Evolutionary conservation across 345 rosid genomes (phyloP), one percentile per base, ranked within the genome.

Genomic region (Melaleuca alternifolia): DNA sequence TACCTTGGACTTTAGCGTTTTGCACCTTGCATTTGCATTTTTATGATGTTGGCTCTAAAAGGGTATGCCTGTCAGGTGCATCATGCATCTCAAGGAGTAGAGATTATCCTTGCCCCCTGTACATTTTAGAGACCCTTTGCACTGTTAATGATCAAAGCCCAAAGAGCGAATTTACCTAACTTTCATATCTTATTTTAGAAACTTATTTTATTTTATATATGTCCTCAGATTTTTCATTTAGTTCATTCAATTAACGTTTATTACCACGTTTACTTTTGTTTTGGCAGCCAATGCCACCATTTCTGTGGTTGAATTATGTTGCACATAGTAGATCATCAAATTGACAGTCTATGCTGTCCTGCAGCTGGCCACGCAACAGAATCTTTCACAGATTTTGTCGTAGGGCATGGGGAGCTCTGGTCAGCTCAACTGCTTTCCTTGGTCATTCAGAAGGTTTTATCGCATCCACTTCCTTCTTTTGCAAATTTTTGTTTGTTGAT

Each of bases 311-410:
- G 61, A 33, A 46, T 46, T 26, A 6, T 41, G 53, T 54, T 84
- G 85, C 85, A 33, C 57, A 52, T 57, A 11, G 50, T 84, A 50
- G 86, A 24, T 85, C 26, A 44, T 85, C n/a, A 54, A 37, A 75
- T 54, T 50, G 83, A 85, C 14, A 30, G 51, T 85, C 83, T 51
- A 85, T 57, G 37, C 37, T 56, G 23, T 57, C 28, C 81, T 92
- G 92, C 94, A 97, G 99, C 99, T 77, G 99, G 99, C 77, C 98
- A 98, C 89, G 99, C 96, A 14, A 94, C 98, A 10, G 99, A 98
- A 90, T 96, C 99, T 3, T 95, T 98, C 90, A 90, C 99, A 54
- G 99, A 96, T 87, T 96, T 98, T 91, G 98, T 98, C 81, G 98
- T 91, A 3, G 99, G 99, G 89, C 96, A 98, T 85, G 98, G 99